Conservation (phyloP, 2,329 filamentous ascomycete species). For the Talaromyces sp. region DNA sequence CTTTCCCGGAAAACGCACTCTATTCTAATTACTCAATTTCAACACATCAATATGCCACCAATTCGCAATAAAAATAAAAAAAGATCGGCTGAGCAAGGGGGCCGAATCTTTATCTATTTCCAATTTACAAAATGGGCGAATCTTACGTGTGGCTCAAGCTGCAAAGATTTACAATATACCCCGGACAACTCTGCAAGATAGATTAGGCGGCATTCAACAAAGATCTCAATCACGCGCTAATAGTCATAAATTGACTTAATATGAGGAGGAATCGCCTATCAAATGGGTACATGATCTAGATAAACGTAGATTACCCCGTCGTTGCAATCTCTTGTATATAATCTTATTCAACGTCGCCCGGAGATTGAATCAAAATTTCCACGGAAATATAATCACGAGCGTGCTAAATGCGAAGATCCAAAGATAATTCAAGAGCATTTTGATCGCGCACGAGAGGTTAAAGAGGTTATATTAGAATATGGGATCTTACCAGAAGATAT, state of each 20-base stretch:
- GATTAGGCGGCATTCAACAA: not conserved
- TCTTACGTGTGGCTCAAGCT: not conserved
- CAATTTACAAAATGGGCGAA: not conserved
- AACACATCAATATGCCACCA: no score
- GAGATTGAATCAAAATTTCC: not conserved
- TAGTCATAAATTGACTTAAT: not conserved
- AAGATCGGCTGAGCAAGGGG: no score
- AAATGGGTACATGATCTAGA: no score
- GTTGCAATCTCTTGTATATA: not conserved
- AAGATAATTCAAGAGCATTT: slow-evolving; percentile 14
- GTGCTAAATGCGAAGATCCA: slow-evolving; percentile 1
- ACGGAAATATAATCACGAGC: slow-evolving; percentile 1
- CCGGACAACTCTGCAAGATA: not conserved
- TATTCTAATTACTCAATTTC: no score
- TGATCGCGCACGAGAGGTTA: not conserved
- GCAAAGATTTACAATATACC: not conserved
- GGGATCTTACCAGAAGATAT: not conserved
- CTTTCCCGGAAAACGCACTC: no score
- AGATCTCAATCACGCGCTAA: not conserved
- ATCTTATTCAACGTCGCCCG: not conserved
- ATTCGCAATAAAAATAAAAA: no score
- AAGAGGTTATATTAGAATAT: not conserved
- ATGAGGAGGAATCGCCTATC: no score
- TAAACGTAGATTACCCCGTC: no score
- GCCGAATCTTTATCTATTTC: not conserved